Base-by-base conservation (phyloP, 345 rosid genomes). In the Combretum micranthum region DNA sequence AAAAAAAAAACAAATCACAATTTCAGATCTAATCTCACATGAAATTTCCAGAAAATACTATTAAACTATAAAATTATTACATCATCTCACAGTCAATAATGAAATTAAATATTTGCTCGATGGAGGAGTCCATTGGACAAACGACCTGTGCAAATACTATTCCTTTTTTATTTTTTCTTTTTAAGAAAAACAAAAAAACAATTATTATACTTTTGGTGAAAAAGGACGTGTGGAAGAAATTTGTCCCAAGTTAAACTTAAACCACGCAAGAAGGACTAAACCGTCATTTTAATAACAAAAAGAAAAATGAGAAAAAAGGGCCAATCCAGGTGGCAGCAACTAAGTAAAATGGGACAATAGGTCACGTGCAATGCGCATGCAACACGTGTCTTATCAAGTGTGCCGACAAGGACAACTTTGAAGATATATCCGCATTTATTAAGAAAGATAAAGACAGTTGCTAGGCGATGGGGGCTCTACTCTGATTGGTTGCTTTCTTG, bases 401-500 rank as follows among this genome's bases (percentile, higher is more conserved):
- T 22, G 50, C 44, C 65, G 65, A 62, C 65, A 53, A 32, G 32
- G 65, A 62, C 65, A 26, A 2, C 32, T 39, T 54, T 32, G 13
- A 50, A 50, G 20, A 48, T 48, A n/a, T 50, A 9, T 20, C 25
- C 25, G 21, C 25, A 12, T 20, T 50, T 22, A 50, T 50, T 15
- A 50, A 5, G 15, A 12, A 1, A 18, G n/a, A n/a, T 12, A 0
- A 22, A 15, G 44, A 45, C 37, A 43, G 62, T 18, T 64, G 61
- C 42, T n/a, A 1, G 37, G 62, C 43, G 47, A 64, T 17, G 19
- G 45, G n/a, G 64, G 60, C 55, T 60, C 64, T 60, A 44, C 63
- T 48, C 61, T 26, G 32, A 60, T 66, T 66, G 70, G 65, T 20
- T 39, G 60, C 64, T 60, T 54, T 54, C 70, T 66, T 66, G 64